Percentiles rank a stretch among this genome's conserved stretches.
Evolutionary conservation across 306 rosid species (phyloP).

Genomic region (Styphnolobium japonicum): DNA sequence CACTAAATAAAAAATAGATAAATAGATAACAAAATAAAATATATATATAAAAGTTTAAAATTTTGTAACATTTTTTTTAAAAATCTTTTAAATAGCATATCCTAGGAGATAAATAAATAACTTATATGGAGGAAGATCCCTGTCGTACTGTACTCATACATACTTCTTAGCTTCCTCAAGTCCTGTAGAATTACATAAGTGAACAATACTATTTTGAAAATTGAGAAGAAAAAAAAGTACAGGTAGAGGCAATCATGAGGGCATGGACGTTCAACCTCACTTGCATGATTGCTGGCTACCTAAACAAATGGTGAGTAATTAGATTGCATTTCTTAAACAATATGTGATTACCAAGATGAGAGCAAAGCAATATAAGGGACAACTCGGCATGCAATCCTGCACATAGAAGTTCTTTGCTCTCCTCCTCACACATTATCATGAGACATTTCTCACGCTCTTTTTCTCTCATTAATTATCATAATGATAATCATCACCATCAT

Average conservation of each 20-base stretch:
- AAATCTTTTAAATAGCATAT: too few species aligned
- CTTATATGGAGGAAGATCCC: too few species aligned
- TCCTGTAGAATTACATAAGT: too few species aligned
- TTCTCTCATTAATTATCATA: conserved; percentile 23
- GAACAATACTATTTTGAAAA: background rate
- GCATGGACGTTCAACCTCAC: background rate
- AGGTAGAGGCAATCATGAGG: background rate
- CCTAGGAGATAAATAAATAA: too few species aligned
- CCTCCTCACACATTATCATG: conserved; percentile 34
- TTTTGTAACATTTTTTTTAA: too few species aligned
- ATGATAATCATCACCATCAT: conserved; percentile 43
- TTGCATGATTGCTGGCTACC: background rate
- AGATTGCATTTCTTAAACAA: background rate
- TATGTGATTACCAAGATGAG: conserved; percentile 15
- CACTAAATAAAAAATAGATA: too few species aligned
- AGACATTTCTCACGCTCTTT: conserved; percentile 31
- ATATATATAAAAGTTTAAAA: too few species aligned
- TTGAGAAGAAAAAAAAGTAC: background rate
- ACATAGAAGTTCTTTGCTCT: conserved; percentile 44
- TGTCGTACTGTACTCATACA: too few species aligned
- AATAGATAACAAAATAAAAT: too few species aligned
- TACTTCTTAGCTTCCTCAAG: too few species aligned
- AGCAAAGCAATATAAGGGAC: conserved; percentile 22
- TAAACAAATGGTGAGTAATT: conserved; percentile 1
- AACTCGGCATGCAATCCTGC: conserved; percentile 47